phyloP scores from a whole-genome alignment of 257 asterid genomes.

The Nicotiana otophora region DNA sequence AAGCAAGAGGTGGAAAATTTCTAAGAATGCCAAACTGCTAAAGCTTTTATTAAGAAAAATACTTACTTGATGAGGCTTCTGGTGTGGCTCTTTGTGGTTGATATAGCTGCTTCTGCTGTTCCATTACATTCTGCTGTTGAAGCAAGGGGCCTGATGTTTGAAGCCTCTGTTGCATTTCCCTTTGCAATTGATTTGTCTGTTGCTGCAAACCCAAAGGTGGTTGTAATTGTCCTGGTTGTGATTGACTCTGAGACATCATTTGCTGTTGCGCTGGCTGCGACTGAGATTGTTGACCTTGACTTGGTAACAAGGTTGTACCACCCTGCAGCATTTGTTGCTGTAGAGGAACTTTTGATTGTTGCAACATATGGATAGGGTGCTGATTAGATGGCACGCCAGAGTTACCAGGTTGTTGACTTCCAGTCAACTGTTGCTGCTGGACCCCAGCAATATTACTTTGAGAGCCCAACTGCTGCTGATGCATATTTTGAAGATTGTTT shows the following conservation, averaged over 20 bases:
- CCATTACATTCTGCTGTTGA: slow-evolving; percentile 66
- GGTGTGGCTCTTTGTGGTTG: slow-evolving; percentile 69
- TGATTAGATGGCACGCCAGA: slow-evolving; percentile 59
- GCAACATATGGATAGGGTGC: slow-evolving; percentile 66
- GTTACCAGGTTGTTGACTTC: slow-evolving; percentile 57
- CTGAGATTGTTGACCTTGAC: slow-evolving; percentile 70
- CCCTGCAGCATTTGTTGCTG: slow-evolving; percentile 82
- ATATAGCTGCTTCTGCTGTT: slow-evolving; percentile 73
- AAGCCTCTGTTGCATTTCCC: slow-evolving; percentile 83
- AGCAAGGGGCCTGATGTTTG: slow-evolving; percentile 68
- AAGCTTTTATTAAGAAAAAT: slow-evolving; percentile 14
- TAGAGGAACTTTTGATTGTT: slow-evolving; percentile 58
- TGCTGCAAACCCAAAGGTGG: slow-evolving; percentile 75
- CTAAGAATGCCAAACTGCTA: not conserved
- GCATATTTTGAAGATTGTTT: slow-evolving; percentile 61
- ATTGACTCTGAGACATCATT: slow-evolving; percentile 74
- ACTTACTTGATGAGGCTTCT: slow-evolving; percentile 76
- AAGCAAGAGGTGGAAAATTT: not conserved
- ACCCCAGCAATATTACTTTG: slow-evolving; percentile 68
- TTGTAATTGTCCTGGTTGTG: slow-evolving; percentile 82
- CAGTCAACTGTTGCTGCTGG: slow-evolving; percentile 80
- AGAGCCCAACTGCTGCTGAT: slow-evolving; percentile 66
- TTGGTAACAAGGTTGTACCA: slow-evolving; percentile 51
- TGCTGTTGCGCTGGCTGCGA: slow-evolving; percentile 77
- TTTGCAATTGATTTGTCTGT: slow-evolving; percentile 50